Evolutionary conservation across 2,329 filamentous ascomycete species (phyloP), one percentile per base, ranked within the genome.

Genomic region (Aspergillus ibericus): DNA sequence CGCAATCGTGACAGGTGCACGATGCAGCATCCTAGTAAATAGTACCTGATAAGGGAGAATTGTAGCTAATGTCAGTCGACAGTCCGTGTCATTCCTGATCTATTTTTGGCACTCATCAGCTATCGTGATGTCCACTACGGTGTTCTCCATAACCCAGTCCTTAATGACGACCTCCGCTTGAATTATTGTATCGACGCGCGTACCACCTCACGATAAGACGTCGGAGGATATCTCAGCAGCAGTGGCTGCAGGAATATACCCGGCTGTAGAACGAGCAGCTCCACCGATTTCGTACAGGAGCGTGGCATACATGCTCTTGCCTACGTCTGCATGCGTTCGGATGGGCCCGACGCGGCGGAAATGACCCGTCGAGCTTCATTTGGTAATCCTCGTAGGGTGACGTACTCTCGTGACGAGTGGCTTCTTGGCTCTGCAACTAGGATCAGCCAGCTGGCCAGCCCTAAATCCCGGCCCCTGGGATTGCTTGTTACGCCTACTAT

Each of bases 351-450:
- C 7, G 8, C 15, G 44, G 25, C 44, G 44, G 44, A 48, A 48
- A 48, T 53, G 51, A 53, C 51, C 51, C 36, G 51, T 44, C 51
- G 10, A 44, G 27, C 40, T 42, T 40, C 22, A 53, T 53, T 18
- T 40, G 20, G 50, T 38, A 40, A 18, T 16, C 27, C 16, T 53
- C n/a, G 22, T 16, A 42, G 50, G 51, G 25, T 53, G 51, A 53
- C 51, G 51, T 53, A 53, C 51, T 32, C 51, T 50, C 36, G 29
- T 53, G 51, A 53, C 51, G 51, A 53, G 51, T 42, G 51, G 36
- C 36, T 53, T 53, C 51, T 53, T 53, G 51, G 51, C 51, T 13
- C 25, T 29, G 18, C 22, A 38, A 44, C 36, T 20, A 29, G 29
- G 16, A 20, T 12, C 16, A 18, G 38, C 20, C 18, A 38, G 16